phyloP scores from a whole-genome alignment of 176 grass and related monocot species.

The Elaeis guineensis region DNA sequence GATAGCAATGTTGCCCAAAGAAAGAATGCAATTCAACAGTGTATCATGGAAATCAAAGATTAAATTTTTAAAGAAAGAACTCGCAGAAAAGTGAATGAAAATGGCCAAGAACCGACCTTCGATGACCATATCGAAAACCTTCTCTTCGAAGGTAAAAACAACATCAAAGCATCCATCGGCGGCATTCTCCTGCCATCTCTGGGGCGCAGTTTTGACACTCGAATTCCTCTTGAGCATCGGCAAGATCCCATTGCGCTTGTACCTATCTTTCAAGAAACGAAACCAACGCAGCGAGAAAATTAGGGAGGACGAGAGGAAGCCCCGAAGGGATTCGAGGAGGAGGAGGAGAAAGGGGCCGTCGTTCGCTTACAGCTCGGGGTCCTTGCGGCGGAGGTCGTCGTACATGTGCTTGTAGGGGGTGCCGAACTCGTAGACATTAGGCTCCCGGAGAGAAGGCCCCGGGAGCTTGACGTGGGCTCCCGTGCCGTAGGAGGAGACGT shows the following conservation, averaged over 20 bases:
- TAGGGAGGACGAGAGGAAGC: not conserved
- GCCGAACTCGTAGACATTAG: conserved; percentile 86
- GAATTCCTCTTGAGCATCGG: conserved; percentile 94
- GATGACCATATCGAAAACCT: conserved; percentile 72
- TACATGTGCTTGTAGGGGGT: conserved; percentile 78
- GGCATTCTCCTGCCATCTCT: conserved; percentile 82
- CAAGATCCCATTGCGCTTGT: conserved; percentile 91
- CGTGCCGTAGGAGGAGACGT: conserved; percentile 83
- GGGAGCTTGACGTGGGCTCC: conserved; percentile 85
- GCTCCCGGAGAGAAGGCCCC: conserved; percentile 75
- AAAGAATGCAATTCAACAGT: too few species aligned
- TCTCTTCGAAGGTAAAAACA: conserved; percentile 85
- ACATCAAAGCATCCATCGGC: conserved; percentile 69
- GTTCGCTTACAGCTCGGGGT: conserved; percentile 51
- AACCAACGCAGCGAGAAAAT: not conserved
- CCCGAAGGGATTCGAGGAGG: not conserved
- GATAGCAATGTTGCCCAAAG: too few species aligned
- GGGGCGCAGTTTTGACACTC: conserved; percentile 65
- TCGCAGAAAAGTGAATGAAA: not conserved
- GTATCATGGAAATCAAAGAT: too few species aligned
- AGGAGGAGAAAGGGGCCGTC: not conserved
- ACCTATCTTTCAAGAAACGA: conserved; percentile 31
- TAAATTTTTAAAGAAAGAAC: not conserved
- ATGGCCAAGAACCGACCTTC: conserved; percentile 43
- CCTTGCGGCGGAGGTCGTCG: conserved; percentile 84